Percentiles rank a stretch among this genome's conserved stretches.
Conservation (phyloP, 108 stramenopile species). For the Epipyxis sp. region DNA sequence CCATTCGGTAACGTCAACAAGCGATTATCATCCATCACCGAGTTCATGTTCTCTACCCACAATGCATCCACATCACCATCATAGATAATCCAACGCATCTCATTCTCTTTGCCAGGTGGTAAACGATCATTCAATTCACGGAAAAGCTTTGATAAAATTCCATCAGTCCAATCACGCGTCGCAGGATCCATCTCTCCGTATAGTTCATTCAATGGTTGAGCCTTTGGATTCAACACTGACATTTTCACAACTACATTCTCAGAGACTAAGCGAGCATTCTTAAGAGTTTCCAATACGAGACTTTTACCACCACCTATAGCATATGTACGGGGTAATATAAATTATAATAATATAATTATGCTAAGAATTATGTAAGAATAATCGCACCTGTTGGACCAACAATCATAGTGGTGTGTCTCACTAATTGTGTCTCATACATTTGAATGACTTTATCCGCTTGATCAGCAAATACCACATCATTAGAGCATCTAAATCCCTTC, state of each 20-base stretch:
- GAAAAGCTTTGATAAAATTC: slow-evolving; percentile 62
- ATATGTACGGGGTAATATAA: no score
- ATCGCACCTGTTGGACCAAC: slow-evolving; percentile 69
- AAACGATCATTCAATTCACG: slow-evolving; percentile 66
- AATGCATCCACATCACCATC: slow-evolving; percentile 70
- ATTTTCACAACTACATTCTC: slow-evolving; percentile 57
- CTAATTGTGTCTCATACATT: slow-evolving; percentile 65
- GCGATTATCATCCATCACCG: slow-evolving; percentile 67
- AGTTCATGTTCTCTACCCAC: slow-evolving; percentile 76
- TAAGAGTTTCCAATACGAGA: slow-evolving; percentile 59
- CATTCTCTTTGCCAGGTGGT: slow-evolving; percentile 59
- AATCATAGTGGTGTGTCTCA: slow-evolving; percentile 68
- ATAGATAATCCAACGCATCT: slow-evolving; percentile 66
- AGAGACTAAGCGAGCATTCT: slow-evolving; percentile 52
- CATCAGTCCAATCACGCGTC: slow-evolving; percentile 70
- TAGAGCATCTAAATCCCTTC: slow-evolving; percentile 49
- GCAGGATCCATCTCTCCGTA: slow-evolving; percentile 69
- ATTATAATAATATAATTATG: no score
- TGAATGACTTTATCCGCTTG: slow-evolving; percentile 69
- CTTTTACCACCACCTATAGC: slow-evolving; percentile 70
- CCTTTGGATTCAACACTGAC: slow-evolving; percentile 64
- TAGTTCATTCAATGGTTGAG: slow-evolving; percentile 63
- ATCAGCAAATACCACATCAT: slow-evolving; percentile 57
- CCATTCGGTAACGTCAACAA: slow-evolving; percentile 70
- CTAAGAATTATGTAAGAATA: no score